Evolutionary conservation across 2,329 filamentous ascomycete species (phyloP).

Genomic region (Magnaporthiopsis incrustans): DNA sequence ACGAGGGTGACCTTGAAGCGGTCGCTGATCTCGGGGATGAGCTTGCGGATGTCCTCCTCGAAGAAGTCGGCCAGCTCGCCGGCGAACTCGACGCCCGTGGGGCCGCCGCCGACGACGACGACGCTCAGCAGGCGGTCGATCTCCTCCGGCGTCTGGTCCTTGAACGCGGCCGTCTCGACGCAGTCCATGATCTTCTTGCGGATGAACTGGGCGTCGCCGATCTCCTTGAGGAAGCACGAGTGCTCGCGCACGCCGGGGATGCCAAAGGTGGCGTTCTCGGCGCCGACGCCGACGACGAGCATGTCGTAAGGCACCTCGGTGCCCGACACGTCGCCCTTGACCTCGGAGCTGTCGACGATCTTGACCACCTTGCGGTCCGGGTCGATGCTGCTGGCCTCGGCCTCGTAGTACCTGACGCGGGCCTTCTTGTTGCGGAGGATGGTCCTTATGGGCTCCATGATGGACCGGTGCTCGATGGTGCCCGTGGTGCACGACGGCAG

Average conservation of each 20-base stretch:
- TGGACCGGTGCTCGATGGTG: slow-evolving; percentile 96
- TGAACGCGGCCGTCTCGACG: slow-evolving; percentile 96
- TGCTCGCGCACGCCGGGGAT: slow-evolving; percentile 93
- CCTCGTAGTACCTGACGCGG: slow-evolving; percentile 93
- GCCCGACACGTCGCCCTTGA: slow-evolving; percentile 73
- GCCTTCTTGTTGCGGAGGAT: slow-evolving; percentile 94
- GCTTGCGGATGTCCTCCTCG: slow-evolving; percentile 95
- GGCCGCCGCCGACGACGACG: slow-evolving; percentile 90
- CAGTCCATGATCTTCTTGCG: slow-evolving; percentile 99
- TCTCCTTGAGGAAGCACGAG: slow-evolving; percentile 98
- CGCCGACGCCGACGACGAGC: slow-evolving; percentile 93
- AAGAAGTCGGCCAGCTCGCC: slow-evolving; percentile 99
- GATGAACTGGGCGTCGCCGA: slow-evolving; percentile 89
- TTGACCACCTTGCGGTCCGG: slow-evolving; percentile 80
- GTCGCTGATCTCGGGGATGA: slow-evolving; percentile 89
- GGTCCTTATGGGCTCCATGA: slow-evolving; percentile 97
- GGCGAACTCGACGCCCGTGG: slow-evolving; percentile 96
- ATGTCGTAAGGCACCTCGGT: slow-evolving; percentile 96
- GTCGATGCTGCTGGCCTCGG: slow-evolving; percentile 92
- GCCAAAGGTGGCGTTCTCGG: slow-evolving; percentile 97
- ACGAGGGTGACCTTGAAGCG: slow-evolving; percentile 97
- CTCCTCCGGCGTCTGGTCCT: slow-evolving; percentile 84
- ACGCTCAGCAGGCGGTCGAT: slow-evolving; percentile 93
- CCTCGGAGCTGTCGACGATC: slow-evolving; percentile 86
- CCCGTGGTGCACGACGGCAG: slow-evolving; percentile 96